phyloP scores from a whole-genome alignment of 345 rosid species.

The Hirschfeldia incana region DNA sequence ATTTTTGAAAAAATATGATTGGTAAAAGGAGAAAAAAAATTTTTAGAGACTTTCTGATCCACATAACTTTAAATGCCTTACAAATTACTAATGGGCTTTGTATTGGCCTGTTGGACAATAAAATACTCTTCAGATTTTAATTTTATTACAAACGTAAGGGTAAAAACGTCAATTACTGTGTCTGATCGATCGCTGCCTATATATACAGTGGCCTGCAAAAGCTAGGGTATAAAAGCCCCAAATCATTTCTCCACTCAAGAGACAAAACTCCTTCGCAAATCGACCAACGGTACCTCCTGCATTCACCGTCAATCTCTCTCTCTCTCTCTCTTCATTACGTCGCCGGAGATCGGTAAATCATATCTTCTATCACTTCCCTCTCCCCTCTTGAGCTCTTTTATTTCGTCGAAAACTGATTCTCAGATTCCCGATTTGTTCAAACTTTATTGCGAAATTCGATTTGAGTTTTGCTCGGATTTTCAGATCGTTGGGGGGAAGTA shows the following conservation, averaged over 20 bases:
- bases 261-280: conserved; percentile 30
- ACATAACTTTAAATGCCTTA: too few relatives aligned
- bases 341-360: conserved; percentile 39
- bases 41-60: too few relatives aligned
- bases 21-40: too few relatives aligned
- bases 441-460: not conserved
- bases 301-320: conserved; percentile 4
- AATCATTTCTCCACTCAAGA: conserved; percentile 54
- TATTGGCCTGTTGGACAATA: conserved; percentile 18
- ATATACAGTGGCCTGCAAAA: conserved; percentile 66
- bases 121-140: not conserved
- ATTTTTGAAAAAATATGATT: too few relatives aligned
- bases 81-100: not conserved
- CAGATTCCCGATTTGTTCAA: not conserved
- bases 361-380: not conserved
- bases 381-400: conserved; percentile 24
- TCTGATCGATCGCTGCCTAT: conserved; percentile 50
- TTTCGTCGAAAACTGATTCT: not conserved
- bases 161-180: not conserved
- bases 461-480: conserved; percentile 18
- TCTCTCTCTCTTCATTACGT: conserved; percentile 4
- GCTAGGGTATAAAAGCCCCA: conserved; percentile 84
- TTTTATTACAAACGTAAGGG: not conserved
- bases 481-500: conserved; percentile 29
- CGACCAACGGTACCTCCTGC: conserved; percentile 38